Evolutionary conservation across 768 basidiomycete genomes (phyloP).

Genomic region (Lepiota venenata): DNA sequence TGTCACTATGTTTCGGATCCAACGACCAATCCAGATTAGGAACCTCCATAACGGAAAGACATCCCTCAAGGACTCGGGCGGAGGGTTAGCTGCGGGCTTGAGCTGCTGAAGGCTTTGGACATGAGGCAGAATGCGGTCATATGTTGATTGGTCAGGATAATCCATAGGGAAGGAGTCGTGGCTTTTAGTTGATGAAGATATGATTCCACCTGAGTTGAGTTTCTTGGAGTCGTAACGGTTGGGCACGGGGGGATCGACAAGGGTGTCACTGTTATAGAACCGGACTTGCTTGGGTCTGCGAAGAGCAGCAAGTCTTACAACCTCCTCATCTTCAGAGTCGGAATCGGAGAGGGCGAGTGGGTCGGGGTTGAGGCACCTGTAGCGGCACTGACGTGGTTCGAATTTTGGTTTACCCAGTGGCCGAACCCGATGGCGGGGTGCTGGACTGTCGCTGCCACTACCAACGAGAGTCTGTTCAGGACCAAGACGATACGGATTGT

Average conservation of each 20-base stretch:
- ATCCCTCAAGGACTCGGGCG: not conserved
- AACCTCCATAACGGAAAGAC: conserved; percentile 3
- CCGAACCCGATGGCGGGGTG: not conserved
- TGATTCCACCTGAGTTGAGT: no score
- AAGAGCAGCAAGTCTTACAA: not conserved
- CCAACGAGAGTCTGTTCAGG: not conserved
- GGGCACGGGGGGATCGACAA: not conserved
- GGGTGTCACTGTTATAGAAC: not conserved
- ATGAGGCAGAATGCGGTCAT: not conserved
- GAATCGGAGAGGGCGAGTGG: not conserved
- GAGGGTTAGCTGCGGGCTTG: conserved; percentile 1
- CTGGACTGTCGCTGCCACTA: not conserved
- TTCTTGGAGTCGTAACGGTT: not conserved
- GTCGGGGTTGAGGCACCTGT: not conserved
- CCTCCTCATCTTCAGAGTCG: not conserved
- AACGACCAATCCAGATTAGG: not conserved
- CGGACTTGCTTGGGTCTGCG: not conserved
- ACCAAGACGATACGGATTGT: not conserved
- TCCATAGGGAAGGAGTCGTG: not conserved
- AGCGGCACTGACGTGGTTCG: not conserved
- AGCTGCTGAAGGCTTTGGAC: not conserved
- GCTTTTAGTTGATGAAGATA: not conserved
- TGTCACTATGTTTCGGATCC: not conserved
- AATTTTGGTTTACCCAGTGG: not conserved
- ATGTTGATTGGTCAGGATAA: not conserved